Base-by-base conservation (phyloP, 768 basidiomycete genomes). In the Rhizopogon rudus region DNA sequence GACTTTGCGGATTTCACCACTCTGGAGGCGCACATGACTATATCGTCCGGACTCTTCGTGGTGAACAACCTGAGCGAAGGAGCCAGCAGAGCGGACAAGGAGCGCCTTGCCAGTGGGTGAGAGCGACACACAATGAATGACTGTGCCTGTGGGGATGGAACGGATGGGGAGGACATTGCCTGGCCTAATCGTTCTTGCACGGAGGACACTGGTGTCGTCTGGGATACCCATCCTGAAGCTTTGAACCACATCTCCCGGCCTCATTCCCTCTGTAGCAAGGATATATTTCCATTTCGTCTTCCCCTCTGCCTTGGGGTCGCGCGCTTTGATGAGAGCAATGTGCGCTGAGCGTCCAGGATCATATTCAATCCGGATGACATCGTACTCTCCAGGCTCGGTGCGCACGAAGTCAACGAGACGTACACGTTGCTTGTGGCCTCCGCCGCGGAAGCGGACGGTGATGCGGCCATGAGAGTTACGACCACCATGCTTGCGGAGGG, bases 361-460 rank as follows among this genome's bases (percentile, higher is more conserved):
- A 65, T 96, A 99, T 73, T 98, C 97, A 61, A 99, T 91, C 45
- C 97, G 82, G 3, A 95, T 81, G 44, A 98, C 93, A 61, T 95
- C 91, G 64, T 91, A 90, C 37, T 86, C 73, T 8, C 96, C 96
- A 1, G 82, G 76, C 56, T 86, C 84, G n/a, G 74, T 72, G 52
- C 97, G 81, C 69, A 77, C 73, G 65, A 96, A 98, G 71, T 99
- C 97, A 52, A 99, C 73, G 40, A 84, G 77, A 31, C 97, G 86
- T 57, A 96, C 84, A 35, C 97, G 84, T 56, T 86, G 84, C 57
- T 81, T 83, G 74, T 96, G 94, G 0, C 97, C 97, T 6, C 97
- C 97, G 12, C 97, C 97, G 16, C 88, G 83, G 55, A 83, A 86
- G 20, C 96, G 85, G 9, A 93, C 88, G 20, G 93, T 95, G 60